Evolutionary conservation across 805 yeast species (phyloP).

Genomic region (Schwanniomyces yamadae): DNA sequence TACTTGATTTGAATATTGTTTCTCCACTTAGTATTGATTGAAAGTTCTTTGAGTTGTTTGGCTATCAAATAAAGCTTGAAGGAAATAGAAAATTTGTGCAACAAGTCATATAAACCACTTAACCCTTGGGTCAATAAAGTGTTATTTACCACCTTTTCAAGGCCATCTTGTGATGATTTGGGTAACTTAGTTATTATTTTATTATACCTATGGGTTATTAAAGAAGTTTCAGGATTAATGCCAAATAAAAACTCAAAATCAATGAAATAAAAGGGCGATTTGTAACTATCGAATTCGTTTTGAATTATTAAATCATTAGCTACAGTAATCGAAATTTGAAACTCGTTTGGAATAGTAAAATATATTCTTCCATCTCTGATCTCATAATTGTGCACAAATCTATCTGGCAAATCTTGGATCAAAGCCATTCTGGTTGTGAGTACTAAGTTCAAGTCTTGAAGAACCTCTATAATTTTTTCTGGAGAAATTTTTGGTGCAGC

Average conservation of each 20-base stretch:
- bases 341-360: constrained; percentile 61
- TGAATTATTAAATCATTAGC: constrained; percentile 55
- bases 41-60: constrained; percentile 51
- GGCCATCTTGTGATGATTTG: constrained; percentile 28
- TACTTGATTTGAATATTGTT: constrained; percentile 59
- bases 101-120: constrained; percentile 51
- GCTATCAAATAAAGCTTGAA: constrained; percentile 63
- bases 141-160: constrained; percentile 58
- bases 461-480: constrained; percentile 54
- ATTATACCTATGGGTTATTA: constrained; percentile 29
- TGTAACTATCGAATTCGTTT: constrained; percentile 44
- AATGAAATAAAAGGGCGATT: constrained; percentile 71
- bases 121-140: constrained; percentile 48
- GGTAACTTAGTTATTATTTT: constrained; percentile 32
- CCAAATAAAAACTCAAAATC: constrained; percentile 69
- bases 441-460: constrained; percentile 68
- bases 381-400: constrained; percentile 55
- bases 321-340: constrained; percentile 63
- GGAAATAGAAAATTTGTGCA: constrained; percentile 60
- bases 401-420: constrained; percentile 59
- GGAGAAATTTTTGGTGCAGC: constrained; percentile 51
- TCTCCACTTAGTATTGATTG: constrained; percentile 52
- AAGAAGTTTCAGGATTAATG: constrained; percentile 35
- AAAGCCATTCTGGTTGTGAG: constrained; percentile 75
- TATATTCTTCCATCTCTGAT: constrained; percentile 76